A percentile compares a stretch with the other conserved stretches of the same genome.
Conservation (phyloP, 2,329 filamentous ascomycete species). For the Tolypocladium guangdongense region DNA sequence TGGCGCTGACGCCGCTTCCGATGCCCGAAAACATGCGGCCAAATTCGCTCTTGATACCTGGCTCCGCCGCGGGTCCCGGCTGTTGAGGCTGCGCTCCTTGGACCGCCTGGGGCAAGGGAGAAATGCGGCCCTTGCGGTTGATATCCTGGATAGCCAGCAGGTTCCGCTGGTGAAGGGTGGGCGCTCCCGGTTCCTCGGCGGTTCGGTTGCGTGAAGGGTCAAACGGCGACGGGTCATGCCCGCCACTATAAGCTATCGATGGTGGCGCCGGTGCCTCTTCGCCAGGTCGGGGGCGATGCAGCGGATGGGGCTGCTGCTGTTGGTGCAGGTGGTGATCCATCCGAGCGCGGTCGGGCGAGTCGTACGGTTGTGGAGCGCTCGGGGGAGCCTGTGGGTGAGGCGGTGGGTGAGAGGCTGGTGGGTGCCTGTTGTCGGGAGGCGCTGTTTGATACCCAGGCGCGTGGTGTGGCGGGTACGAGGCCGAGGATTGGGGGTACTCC, state of each 20-base stretch:
- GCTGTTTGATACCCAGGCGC: slow-evolving; percentile 17
- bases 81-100: slow-evolving; percentile 81
- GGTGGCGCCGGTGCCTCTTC: slow-evolving; percentile 41
- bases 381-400: slow-evolving; percentile 14
- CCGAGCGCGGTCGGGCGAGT: slow-evolving; percentile 40
- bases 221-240: slow-evolving; percentile 28
- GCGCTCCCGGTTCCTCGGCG: slow-evolving; percentile 43
- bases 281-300: slow-evolving; percentile 27
- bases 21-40: slow-evolving; percentile 95
- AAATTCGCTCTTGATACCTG: slow-evolving; percentile 89
- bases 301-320: slow-evolving; percentile 20
- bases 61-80: slow-evolving; percentile 68
- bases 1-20: slow-evolving; percentile 44
- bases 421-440: slow-evolving; percentile 20
- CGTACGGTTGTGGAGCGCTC: slow-evolving; percentile 25
- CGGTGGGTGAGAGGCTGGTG: slow-evolving; percentile 24
- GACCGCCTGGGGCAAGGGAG: slow-evolving; percentile 84
- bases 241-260: slow-evolving; percentile 36
- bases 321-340: slow-evolving; percentile 27
- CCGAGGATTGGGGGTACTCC: slow-evolving; percentile 36
- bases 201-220: slow-evolving; percentile 26
- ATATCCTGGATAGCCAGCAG: slow-evolving; percentile 72
- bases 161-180: slow-evolving; percentile 45
- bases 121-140: slow-evolving; percentile 72
- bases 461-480: slow-evolving; percentile 21